Evolutionary conservation across 768 basidiomycete genomes (phyloP), one percentile per base, ranked within the genome.

Genomic region (Flagelloscypha sp.): DNA sequence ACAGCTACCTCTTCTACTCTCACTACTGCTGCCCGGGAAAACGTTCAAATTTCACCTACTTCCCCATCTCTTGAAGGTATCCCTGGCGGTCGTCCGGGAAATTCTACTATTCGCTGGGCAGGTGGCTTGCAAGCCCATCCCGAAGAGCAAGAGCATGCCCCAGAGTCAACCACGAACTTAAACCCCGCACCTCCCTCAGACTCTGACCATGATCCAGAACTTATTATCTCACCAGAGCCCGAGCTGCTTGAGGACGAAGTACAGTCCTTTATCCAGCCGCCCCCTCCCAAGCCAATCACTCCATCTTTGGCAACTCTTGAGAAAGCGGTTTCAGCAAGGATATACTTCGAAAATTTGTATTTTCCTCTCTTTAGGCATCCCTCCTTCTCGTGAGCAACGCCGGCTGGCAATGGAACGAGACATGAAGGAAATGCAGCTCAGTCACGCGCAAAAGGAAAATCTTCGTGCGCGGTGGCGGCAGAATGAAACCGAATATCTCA

Each of bases 331-430:
- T 82, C 92, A 22, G 79, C 85, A 25, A 78, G 85, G 54, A 87
- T 97, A 62, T 95, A 79, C 70, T 95, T 98, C 59, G 87, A 88
- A 68, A 89, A 85, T 52, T 68, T 82, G 20, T 93, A 84, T 59
- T 93, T 85, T 59, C 80, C 76, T 20, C 70, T 92, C 36, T 74
- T 92, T 52, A 83, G 87, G 46, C 83, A 89, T 41, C 73, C n/a
- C 83, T 20, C 77, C 86, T 32, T 84, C 84, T 40, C 75, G 94
- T 21, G 90, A 94, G 55, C 79, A 87, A 55, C 71, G 94, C 39
- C 69, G 80, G 46, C 57, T 80, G 19, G 83, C 87, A 17, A 85
- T 97, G 74, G 93, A 97, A 61, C 74, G 66, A 46, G 89, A 93
- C 49, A 85, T 90, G 79, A 63, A 63, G 18, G 65, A 70, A 41